Conservation (phyloP, 2,329 filamentous ascomycete species). For the Didymella arachidicola region DNA sequence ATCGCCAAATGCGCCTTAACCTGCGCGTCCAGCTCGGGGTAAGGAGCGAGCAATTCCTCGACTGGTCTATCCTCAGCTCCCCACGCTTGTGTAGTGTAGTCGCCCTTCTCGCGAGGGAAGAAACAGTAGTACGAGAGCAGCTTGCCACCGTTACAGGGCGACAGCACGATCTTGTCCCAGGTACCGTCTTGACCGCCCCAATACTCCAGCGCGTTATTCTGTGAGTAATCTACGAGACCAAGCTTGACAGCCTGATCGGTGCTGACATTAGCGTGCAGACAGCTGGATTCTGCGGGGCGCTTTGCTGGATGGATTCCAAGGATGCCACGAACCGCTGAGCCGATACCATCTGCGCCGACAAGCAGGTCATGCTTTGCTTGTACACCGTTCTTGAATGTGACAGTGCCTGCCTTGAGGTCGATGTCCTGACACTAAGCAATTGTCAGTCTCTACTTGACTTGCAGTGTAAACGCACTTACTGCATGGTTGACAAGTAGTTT, state of each 20-base stretch:
- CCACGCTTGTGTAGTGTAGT: constrained; percentile 69
- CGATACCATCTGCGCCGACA: constrained; percentile 72
- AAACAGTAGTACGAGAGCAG: constrained; percentile 75
- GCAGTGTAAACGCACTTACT: constrained; percentile 12
- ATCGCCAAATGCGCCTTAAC: constrained; percentile 66
- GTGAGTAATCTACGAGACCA: constrained; percentile 69
- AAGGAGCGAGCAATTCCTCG: constrained; percentile 68
- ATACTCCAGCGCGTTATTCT: constrained; percentile 69
- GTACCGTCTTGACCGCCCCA: constrained; percentile 72
- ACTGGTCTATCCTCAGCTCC: constrained; percentile 60
- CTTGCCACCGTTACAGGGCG: constrained; percentile 71
- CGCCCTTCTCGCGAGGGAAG: constrained; percentile 67
- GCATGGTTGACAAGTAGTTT: constrained; percentile 65
- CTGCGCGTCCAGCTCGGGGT: constrained; percentile 65
- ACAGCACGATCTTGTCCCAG: constrained; percentile 73
- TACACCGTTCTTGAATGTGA: constrained; percentile 56
- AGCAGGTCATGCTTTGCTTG: constrained; percentile 65
- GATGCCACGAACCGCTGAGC: constrained; percentile 68
- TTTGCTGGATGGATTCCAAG: constrained; percentile 69
- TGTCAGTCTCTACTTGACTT: not conserved
- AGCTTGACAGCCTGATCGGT: constrained; percentile 67
- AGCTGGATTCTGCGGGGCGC: constrained; percentile 66
- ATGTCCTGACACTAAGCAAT: constrained; percentile 56
- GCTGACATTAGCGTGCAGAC: constrained; percentile 69
- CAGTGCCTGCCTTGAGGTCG: constrained; percentile 56